These are phyloP conservation scores for Ustilago shanxiensis DNA, from an alignment of 1,284 basidiomycete species.

Conservation along the genomic window DNA sequence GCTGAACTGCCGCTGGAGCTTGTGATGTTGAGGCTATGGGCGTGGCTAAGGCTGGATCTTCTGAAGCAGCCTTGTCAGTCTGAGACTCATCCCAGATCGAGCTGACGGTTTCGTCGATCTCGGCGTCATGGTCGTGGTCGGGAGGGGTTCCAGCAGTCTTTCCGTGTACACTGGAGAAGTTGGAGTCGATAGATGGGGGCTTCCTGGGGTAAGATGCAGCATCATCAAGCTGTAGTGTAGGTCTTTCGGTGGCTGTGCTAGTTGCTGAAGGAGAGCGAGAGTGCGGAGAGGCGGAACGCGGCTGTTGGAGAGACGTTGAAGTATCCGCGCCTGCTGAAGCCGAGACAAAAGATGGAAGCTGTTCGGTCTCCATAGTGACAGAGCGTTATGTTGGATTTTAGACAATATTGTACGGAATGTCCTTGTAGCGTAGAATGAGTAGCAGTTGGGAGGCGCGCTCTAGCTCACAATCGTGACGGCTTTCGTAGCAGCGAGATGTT, in stretches of 20 bases:
- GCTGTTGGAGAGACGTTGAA: neutral
- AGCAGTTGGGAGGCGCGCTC: neutral
- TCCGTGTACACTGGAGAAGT: constrained; percentile 53
- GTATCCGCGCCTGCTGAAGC: constrained; percentile 18
- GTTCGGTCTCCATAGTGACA: constrained; percentile 26
- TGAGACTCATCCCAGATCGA: constrained; percentile 44
- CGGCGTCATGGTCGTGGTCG: constrained; percentile 2
- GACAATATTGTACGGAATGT: neutral
- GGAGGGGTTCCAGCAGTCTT: constrained; percentile 50
- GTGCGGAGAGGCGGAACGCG: neutral
- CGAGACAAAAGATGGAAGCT: constrained; percentile 25
- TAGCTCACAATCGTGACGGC: neutral
- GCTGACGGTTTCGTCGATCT: constrained; percentile 28
- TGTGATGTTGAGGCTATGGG: neutral
- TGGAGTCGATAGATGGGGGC: constrained; percentile 46
- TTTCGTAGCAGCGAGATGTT: neutral
- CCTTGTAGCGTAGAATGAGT: neutral
- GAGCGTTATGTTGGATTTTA: neutral
- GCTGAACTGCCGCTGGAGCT: neutral
- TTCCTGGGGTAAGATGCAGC: constrained; percentile 18
- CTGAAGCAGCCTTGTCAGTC: constrained; percentile 9
- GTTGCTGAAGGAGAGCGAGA: constrained; percentile 29
- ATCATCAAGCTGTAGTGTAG: constrained; percentile 2
- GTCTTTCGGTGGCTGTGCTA: constrained; percentile 34
- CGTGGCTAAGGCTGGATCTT: neutral